Conservation (phyloP, 2,329 filamentous ascomycete genomes). For the Podosphaera leucotricha region DNA sequence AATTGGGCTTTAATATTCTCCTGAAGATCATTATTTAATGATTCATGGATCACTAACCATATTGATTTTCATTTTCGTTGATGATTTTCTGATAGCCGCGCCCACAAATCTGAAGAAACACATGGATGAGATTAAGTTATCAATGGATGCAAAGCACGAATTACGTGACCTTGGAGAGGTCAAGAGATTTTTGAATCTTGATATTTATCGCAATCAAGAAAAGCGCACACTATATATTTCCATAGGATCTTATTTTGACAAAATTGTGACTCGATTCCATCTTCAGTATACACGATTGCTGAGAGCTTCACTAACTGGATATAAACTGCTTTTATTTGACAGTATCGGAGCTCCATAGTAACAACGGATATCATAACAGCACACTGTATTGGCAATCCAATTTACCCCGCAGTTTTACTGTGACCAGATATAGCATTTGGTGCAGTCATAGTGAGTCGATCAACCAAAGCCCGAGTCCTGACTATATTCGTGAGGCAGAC, state of each 20-base stretch:
- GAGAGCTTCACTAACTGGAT: not conserved
- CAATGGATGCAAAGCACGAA: not conserved
- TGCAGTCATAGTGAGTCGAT: not conserved
- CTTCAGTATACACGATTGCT: not conserved
- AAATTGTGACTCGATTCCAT: conserved; percentile 1
- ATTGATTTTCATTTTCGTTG: not conserved
- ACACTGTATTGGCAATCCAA: not conserved
- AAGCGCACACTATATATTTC: not conserved
- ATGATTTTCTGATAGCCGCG: conserved; percentile 1
- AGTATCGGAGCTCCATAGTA: not conserved
- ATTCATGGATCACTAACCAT: conserved; percentile 1
- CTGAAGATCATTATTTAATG: conserved; percentile 1
- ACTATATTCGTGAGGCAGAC: not conserved
- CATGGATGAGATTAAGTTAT: not conserved
- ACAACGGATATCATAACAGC: conserved; percentile 1
- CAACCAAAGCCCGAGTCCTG: not conserved
- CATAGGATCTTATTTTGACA: not conserved
- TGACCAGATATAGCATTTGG: not conserved
- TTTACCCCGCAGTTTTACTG: not conserved
- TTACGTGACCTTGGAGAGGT: conserved; percentile 1
- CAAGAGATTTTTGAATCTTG: conserved; percentile 1
- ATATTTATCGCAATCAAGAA: not conserved
- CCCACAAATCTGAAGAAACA: not conserved
- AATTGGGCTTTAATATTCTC: not conserved
- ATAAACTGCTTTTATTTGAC: not conserved